A percentile compares a stretch with the other conserved stretches of the same genome.
phyloP scores from a whole-genome alignment of 306 rosid genomes.

The Lathyrus aphaca region DNA sequence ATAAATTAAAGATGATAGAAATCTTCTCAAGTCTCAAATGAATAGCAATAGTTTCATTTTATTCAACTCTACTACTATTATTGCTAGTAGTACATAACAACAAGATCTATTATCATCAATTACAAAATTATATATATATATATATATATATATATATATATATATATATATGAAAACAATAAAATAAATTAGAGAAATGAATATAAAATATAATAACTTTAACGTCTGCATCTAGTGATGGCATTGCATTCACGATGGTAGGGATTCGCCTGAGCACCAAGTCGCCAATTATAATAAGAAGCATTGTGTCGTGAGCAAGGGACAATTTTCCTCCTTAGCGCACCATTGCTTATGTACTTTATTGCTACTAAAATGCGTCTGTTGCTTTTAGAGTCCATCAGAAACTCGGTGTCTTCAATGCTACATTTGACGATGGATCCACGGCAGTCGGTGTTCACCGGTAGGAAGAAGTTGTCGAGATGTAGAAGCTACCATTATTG shows the following conservation, averaged over 20 bases:
- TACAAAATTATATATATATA: no score
- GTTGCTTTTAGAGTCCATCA: conserved; percentile 81
- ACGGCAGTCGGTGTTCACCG: conserved; percentile 49
- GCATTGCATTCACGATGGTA: conserved; percentile 81
- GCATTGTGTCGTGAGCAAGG: conserved; percentile 95
- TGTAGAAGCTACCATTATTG: no score
- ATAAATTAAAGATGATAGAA: not conserved
- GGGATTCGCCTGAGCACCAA: conserved; percentile 93
- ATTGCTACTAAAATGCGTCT: conserved; percentile 75
- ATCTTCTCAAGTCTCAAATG: no score
- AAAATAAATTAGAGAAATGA: not conserved
- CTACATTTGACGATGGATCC: conserved; percentile 70
- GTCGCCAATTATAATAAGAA: conserved; percentile 90
- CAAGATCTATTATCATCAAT: conserved; percentile 36
- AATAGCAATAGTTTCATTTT: conserved; percentile 24
- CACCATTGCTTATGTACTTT: conserved; percentile 89
- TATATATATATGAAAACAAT: conserved; percentile 2
- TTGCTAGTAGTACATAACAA: conserved; percentile 4
- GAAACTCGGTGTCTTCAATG: conserved; percentile 61
- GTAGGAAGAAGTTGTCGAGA: conserved; percentile 46
- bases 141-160: no score
- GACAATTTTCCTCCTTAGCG: conserved; percentile 85
- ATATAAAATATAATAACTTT: conserved; percentile 31
- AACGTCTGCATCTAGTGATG: conserved; percentile 87
- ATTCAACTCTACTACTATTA: conserved; percentile 43